Evolutionary conservation across 2,329 filamentous ascomycete genomes (phyloP), one percentile per base, ranked within the genome.

Genomic region (Rhynchosporium agropyri): DNA sequence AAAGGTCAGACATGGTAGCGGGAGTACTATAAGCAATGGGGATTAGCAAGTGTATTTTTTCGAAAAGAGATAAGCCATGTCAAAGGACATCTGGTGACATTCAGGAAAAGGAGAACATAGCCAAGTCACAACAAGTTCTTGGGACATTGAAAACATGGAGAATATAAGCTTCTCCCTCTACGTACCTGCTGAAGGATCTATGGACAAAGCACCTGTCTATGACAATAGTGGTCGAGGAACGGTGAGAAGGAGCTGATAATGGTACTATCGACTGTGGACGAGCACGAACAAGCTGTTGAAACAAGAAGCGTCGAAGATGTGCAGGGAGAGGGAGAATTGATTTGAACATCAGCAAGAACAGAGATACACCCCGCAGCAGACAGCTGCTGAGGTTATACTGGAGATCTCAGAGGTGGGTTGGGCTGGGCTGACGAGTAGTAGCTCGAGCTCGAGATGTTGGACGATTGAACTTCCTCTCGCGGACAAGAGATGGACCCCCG

Each of bases 1-100:
- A 58, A 31, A 83, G 77, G 63, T 79, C 78, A 40, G 80, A 79
- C 74, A 75, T 75, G 59, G 65, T 74, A 61, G 45, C 42, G 26
- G 60, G 13, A 42, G 68, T 61, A 38, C 40, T 20, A 20, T 20
- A 20, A 20, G 20, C 20, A 20, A 20, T 20, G 20, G 20, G 20
- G 20, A 20, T 20, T 20, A 20, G 20, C 20, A 20, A 20, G 20
- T 20, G 20, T 20, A 20, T 1, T 1, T 20, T 20, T 20, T 1
- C 20, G 20, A 20, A 20, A 20, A 20, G 20, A 20, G 20, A 20
- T 20, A 20, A 20, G 20, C 20, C 20, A 20, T 20, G 20, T 20
- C 20, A 20, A 20, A 20, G 20, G 20, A 20, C 20, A 20, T 20
- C 20, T 20, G 20, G 20, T 20, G 20, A 20, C 20, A 20, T 20